phyloP scores from a whole-genome alignment of 75 land plant genomes.

The Cunninghamia lanceolata region DNA sequence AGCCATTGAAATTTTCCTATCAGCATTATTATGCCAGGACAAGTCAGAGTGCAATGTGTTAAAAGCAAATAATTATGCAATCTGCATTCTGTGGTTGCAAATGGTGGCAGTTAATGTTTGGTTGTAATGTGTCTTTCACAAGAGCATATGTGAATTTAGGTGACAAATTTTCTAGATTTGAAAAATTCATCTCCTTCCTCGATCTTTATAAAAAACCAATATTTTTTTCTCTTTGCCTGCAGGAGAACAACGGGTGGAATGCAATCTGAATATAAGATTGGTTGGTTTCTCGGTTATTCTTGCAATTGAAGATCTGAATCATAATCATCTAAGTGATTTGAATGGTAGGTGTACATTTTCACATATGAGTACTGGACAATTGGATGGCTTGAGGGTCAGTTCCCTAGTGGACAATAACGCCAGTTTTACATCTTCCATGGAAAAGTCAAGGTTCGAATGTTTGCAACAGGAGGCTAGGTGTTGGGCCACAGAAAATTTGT shows the following conservation, averaged over 20 bases:
- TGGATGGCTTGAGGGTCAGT: neutral
- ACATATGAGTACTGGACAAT: neutral
- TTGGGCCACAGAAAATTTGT: slow-evolving; percentile 14
- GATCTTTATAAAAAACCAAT: neutral
- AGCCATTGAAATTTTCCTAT: neutral
- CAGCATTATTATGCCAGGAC: neutral
- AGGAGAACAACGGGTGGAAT: slow-evolving; percentile 32
- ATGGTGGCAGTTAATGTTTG: neutral
- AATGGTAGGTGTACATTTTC: neutral
- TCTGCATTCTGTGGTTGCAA: neutral
- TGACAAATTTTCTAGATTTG: neutral
- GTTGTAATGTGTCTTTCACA: neutral
- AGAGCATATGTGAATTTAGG: neutral
- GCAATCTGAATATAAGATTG: slow-evolving; percentile 22
- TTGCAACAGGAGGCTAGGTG: neutral
- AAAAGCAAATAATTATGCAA: neutral
- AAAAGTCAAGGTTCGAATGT: slow-evolving; percentile 2
- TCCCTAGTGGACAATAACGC: neutral
- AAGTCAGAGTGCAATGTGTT: neutral
- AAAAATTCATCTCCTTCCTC: neutral
- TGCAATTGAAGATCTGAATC: slow-evolving; percentile 5
- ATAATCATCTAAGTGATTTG: neutral
- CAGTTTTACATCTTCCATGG: neutral
- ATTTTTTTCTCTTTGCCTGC: slow-evolving; percentile 4
- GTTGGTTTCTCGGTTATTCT: slow-evolving; percentile 23